phyloP scores from a whole-genome alignment of 331 rosid genomes.

The Spiraea crenata region DNA sequence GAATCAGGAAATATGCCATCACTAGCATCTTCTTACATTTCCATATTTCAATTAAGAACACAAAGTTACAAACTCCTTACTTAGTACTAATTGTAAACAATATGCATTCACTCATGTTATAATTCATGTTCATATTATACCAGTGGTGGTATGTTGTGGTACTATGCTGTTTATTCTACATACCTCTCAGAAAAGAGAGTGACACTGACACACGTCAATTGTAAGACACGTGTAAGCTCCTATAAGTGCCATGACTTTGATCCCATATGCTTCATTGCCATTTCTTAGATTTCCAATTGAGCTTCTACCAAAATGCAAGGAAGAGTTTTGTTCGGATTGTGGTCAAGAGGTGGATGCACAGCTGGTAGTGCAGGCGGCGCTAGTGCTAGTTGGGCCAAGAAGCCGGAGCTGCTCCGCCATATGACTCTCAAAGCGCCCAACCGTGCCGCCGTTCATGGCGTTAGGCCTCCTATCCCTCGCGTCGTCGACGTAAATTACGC shows the following conservation, averaged over 20 bases:
- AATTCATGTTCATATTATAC: too few species aligned
- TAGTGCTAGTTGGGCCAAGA: neutral
- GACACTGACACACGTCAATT: neutral
- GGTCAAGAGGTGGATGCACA: neutral
- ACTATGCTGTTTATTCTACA: too few species aligned
- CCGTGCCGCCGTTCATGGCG: conserved; percentile 50
- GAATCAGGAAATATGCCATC: neutral
- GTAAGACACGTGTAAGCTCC: conserved; percentile 17
- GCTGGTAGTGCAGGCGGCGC: neutral
- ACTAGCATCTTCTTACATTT: neutral
- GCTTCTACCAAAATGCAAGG: conserved; percentile 7
- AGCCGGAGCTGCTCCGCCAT: conserved; percentile 19
- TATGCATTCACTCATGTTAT: too few species aligned
- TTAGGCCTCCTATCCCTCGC: conserved; percentile 28
- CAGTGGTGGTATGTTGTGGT: too few species aligned
- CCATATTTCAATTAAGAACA: too few species aligned
- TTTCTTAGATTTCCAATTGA: neutral
- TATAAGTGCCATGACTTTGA: conserved; percentile 1
- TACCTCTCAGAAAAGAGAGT: neutral
- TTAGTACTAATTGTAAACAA: too few species aligned
- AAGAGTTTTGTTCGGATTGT: conserved; percentile 15
- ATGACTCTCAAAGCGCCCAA: conserved; percentile 28
- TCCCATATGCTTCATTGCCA: neutral
- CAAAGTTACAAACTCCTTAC: too few species aligned
- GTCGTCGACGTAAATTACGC: conserved; percentile 23